phyloP scores from a whole-genome alignment of 1,139 yeast genomes.

The Taphrina confusa region DNA sequence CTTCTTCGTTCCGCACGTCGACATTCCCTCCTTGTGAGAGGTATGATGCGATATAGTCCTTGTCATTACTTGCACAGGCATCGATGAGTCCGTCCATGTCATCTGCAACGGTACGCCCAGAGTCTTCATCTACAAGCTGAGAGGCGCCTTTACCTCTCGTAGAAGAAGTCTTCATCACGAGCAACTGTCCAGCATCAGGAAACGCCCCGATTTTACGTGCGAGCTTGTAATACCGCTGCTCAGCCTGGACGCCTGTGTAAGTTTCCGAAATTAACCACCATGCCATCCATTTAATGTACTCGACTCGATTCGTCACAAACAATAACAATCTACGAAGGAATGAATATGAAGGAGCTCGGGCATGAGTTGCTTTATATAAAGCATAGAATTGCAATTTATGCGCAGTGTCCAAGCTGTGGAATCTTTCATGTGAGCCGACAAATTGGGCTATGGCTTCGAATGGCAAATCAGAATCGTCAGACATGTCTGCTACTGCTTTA shows the following conservation, averaged over 20 bases:
- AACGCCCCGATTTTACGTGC: constrained; percentile 19
- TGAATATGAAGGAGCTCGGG: constrained; percentile 8
- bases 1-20: constrained; percentile 14
- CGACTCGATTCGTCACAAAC: background rate
- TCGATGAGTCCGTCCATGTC: constrained; percentile 18
- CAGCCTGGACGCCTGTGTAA: background rate
- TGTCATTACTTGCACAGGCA: constrained; percentile 14
- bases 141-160: constrained; percentile 1
- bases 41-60: background rate
- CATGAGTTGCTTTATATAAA: constrained; percentile 12
- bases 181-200: background rate
- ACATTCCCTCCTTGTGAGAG: constrained; percentile 6
- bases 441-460: constrained; percentile 22
- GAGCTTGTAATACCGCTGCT: constrained; percentile 7
- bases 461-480: background rate
- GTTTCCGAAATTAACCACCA: constrained; percentile 16
- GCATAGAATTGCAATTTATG: constrained; percentile 19
- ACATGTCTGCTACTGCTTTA: too few species aligned
- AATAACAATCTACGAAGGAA: constrained; percentile 10
- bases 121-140: background rate
- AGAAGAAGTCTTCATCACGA: background rate
- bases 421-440: constrained; percentile 20
- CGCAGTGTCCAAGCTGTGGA: background rate
- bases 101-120: background rate
- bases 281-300: constrained; percentile 17